Percentiles rank a stretch among this genome's conserved stretches.
These are phyloP conservation scores for Aspergillus nidulans DNA, from an alignment of 495 filamentous ascomycete species.

Conservation along the genomic window DNA sequence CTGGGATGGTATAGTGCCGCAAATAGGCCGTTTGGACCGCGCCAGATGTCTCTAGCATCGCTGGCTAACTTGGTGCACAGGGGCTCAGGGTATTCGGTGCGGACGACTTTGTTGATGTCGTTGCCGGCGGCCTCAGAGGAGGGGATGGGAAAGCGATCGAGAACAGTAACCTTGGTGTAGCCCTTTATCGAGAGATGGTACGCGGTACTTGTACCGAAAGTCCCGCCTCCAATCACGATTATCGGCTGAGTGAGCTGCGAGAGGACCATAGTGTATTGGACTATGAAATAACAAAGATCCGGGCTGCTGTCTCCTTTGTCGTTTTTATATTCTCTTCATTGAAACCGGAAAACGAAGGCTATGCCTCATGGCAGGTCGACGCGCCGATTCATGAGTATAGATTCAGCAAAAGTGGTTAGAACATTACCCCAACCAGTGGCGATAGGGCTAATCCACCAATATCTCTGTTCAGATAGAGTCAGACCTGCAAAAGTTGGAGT, in stretches of 20 bases:
- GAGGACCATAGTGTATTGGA: background rate
- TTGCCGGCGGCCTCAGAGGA: conserved; percentile 22
- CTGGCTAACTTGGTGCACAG: conserved; percentile 23
- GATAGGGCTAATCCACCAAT: background rate
- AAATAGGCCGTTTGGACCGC: conserved; percentile 19
- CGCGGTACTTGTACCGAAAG: conserved; percentile 37
- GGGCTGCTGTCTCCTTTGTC: background rate
- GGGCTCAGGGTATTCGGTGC: conserved; percentile 26
- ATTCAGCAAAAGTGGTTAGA: background rate
- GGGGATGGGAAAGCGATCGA: conserved; percentile 32
- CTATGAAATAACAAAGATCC: background rate
- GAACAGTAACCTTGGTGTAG: conserved; percentile 20
- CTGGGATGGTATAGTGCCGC: conserved; percentile 27
- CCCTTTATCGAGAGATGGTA: conserved; percentile 33
- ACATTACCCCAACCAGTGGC: background rate
- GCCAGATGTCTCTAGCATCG: conserved; percentile 21
- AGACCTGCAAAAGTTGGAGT: background rate
- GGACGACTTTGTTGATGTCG: conserved; percentile 31
- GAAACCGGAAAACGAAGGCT: background rate
- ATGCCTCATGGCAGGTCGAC: background rate
- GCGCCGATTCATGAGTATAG: too few relatives aligned
- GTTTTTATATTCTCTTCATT: background rate
- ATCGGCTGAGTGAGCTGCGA: conserved; percentile 7
- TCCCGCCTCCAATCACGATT: conserved; percentile 36
- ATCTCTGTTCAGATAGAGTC: background rate